Evolutionary conservation across 495 filamentous ascomycete species (phyloP).

Genomic region (Trichoderma parareesei): DNA sequence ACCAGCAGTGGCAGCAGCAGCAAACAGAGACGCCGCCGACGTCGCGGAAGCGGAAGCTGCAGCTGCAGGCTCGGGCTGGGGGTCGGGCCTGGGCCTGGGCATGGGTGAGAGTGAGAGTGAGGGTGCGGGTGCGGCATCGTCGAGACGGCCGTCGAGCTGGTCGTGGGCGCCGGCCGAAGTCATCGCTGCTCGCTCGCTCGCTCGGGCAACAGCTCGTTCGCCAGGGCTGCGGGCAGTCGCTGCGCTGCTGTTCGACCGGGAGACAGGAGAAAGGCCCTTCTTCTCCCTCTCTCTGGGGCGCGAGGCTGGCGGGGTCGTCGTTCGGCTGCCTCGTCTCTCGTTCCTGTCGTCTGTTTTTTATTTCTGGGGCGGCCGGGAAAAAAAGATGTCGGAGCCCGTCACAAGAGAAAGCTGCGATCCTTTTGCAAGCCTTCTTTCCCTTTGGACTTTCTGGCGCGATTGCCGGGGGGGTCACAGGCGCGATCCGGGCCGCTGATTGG

Average conservation of each 20-base stretch:
- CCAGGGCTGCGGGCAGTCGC: not conserved
- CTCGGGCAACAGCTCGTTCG: conserved; percentile 12
- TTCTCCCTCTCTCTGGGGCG: no score
- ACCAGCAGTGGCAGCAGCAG: not conserved
- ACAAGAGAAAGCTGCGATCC: not conserved
- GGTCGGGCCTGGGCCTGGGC: not conserved
- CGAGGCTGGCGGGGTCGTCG: no score
- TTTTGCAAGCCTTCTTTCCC: not conserved
- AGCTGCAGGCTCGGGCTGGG: not conserved
- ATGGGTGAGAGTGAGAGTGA: no score
- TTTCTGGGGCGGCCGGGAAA: no score
- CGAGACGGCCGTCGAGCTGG: not conserved
- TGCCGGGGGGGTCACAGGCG: conserved; percentile 10
- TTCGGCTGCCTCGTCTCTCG: not conserved
- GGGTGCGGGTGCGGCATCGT: no score
- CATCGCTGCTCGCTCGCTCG: conserved; percentile 13
- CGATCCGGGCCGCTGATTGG: conserved; percentile 4
- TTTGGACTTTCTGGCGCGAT: conserved; percentile 8
- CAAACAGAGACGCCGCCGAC: not conserved
- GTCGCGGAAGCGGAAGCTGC: not conserved
- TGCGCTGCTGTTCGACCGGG: not conserved
- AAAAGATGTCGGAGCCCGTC: no score
- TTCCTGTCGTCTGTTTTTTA: not conserved
- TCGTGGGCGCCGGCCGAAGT: conserved; percentile 12
- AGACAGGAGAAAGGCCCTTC: not conserved